phyloP scores from a whole-genome alignment of 176 grass and related monocot species.

The Oryza officinalis region DNA sequence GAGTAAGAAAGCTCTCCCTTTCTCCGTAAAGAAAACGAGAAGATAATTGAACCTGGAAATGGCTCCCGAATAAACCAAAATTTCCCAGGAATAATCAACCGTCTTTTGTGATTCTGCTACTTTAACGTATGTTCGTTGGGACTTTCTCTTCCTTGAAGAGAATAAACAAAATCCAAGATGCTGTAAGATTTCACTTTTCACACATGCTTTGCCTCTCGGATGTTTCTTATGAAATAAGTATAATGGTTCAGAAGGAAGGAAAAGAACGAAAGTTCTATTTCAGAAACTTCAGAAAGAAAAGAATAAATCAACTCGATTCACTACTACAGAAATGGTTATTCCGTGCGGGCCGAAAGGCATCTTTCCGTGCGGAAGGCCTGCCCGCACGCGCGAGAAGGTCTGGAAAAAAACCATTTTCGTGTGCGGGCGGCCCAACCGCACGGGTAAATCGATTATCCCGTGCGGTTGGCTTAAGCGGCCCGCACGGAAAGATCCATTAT shows the following conservation, averaged over 20 bases:
- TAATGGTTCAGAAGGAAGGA: not conserved
- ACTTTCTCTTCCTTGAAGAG: not conserved
- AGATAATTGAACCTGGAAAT: not conserved
- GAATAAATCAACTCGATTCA: not conserved
- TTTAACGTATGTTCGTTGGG: not conserved
- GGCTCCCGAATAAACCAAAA: not conserved
- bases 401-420: too few relatives aligned
- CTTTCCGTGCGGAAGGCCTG: too few relatives aligned
- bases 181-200: not conserved
- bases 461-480: too few relatives aligned
- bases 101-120: not conserved
- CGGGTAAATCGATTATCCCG: too few relatives aligned
- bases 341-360: too few relatives aligned
- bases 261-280: not conserved
- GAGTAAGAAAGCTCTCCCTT: too few relatives aligned
- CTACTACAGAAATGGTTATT: too few relatives aligned
- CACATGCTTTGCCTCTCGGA: not conserved
- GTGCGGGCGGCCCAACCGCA: too few relatives aligned
- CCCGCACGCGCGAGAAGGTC: too few relatives aligned
- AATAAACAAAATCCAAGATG: not conserved
- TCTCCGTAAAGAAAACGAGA: too few relatives aligned
- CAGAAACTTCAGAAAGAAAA: not conserved
- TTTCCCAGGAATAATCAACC: not conserved
- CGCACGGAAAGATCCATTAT: too few relatives aligned
- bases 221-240: not conserved